Evolutionary conservation across 345 rosid species (phyloP), one percentile per base, ranked within the genome.

Genomic region (Trapa bicornis): DNA sequence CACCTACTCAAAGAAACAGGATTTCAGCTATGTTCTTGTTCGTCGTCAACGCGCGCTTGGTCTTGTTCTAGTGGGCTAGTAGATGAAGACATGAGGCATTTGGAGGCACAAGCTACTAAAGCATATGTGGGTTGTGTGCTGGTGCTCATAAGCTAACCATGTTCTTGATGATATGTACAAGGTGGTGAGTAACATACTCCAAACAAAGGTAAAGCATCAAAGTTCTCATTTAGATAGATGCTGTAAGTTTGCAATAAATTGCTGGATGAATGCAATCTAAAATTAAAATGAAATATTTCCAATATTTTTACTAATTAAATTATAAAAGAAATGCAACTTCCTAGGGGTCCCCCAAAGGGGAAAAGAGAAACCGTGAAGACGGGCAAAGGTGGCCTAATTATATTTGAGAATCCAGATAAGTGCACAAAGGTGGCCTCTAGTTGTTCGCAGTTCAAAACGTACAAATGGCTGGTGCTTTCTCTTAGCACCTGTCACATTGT

Each of bases 91-190:
- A 8, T 22, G 16, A 52, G 57, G n/a, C n/a, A 12, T 57, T 42
- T 42, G 4, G 45, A 37, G 9, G 37, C 29, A n/a, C 6, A n/a
- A n/a, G 61, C 61, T 22, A 9, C 29, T n/a, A 29, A 57, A 57
- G 61, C 61, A 57, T 57, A 35, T 3, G 29, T 57, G 36, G 61
- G 61, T 32, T 57, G 61, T 57, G 61, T 57, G 36, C 37, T 57
- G 61, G 61, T 57, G 9, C 36, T 22, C 61, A 57, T 57, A n/a
- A 22, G 13, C 29, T 57, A 37, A 57, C 6, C 36, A 57, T 57
- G 36, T 57, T 57, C 61, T 3, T 8, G 16, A 52, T 52, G 14
- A 14, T 48, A 42, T 42, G 45, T 42, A 42, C 8, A 42, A 42
- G 45, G 45, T 42, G 8, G 29, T 22, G 29, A 22, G 8, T 42